Conservation (phyloP, 805 yeast genomes). For the Kuraishia hungarica region DNA sequence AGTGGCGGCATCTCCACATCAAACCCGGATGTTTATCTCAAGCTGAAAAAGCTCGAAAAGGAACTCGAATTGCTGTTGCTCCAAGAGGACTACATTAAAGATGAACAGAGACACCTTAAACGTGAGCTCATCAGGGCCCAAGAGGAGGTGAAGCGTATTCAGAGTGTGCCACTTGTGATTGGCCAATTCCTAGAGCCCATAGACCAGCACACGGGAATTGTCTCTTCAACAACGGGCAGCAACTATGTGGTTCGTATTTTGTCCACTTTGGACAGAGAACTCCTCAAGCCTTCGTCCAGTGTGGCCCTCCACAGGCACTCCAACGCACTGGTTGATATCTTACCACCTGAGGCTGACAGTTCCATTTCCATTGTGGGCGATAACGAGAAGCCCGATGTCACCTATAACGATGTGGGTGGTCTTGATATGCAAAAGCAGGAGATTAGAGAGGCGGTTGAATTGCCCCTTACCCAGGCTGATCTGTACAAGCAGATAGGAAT, state of each 20-base stretch:
- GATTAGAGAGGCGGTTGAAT: conserved; percentile 95
- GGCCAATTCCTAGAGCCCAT: conserved; percentile 98
- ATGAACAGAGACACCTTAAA: conserved; percentile 93
- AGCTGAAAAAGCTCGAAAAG: conserved; percentile 81
- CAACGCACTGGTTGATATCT: conserved; percentile 91
- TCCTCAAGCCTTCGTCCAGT: conserved; percentile 88
- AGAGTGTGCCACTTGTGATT: conserved; percentile 94
- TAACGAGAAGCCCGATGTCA: conserved; percentile 84
- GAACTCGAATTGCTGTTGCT: conserved; percentile 76
- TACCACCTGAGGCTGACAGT: conserved; percentile 98
- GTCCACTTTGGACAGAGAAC: conserved; percentile 90
- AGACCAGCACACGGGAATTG: conserved; percentile 94
- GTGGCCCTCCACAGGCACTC: conserved; percentile 98
- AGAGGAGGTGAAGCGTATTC: conserved; percentile 96
- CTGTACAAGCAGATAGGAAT: conserved; percentile 96
- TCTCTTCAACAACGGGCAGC: conserved; percentile 95
- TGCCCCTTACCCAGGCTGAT: conserved; percentile 93
- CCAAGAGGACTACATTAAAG: conserved; percentile 93
- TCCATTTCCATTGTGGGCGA: conserved; percentile 92
- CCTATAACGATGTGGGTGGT: conserved; percentile 98
- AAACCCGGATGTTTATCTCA: conserved; percentile 65
- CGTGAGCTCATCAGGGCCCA: conserved; percentile 94
- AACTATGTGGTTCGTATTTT: conserved; percentile 93
- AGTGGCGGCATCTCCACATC: neutral
- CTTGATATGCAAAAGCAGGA: conserved; percentile 99